phyloP scores from a whole-genome alignment of 78 protist species.

The Dictyostelium intermedium region DNA sequence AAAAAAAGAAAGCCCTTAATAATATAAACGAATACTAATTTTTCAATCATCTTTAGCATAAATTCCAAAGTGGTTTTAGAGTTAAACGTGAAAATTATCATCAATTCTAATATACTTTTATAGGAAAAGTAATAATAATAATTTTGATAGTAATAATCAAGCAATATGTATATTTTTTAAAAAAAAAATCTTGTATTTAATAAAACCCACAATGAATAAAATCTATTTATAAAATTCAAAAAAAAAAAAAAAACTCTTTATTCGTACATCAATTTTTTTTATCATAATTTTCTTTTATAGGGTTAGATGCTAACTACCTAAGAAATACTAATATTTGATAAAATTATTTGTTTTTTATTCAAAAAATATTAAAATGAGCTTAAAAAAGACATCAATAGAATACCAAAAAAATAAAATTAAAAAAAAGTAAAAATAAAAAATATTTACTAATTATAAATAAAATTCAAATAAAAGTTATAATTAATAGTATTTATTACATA shows the following conservation, averaged over 20 bases:
- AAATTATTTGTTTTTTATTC: no score
- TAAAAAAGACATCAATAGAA: no score
- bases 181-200: background rate
- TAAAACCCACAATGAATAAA: background rate
- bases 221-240: background rate
- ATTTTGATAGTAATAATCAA: background rate
- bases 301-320: background rate
- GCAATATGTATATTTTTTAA: background rate
- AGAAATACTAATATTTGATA: background rate
- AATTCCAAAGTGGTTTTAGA: background rate
- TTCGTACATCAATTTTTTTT: background rate
- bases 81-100: background rate
- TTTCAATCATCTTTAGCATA: background rate
- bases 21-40: background rate
- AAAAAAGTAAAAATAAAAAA: no score
- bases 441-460: no score
- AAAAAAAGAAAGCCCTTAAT: background rate
- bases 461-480: no score
- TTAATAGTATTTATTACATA: no score
- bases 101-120: background rate
- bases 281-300: background rate
- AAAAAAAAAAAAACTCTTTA: background rate
- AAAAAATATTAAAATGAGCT: no score
- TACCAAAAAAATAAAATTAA: no score
- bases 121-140: background rate